These are phyloP conservation scores for Spergularia marina DNA, from an alignment of 148 eudicot genomes.

Conservation along the genomic window DNA sequence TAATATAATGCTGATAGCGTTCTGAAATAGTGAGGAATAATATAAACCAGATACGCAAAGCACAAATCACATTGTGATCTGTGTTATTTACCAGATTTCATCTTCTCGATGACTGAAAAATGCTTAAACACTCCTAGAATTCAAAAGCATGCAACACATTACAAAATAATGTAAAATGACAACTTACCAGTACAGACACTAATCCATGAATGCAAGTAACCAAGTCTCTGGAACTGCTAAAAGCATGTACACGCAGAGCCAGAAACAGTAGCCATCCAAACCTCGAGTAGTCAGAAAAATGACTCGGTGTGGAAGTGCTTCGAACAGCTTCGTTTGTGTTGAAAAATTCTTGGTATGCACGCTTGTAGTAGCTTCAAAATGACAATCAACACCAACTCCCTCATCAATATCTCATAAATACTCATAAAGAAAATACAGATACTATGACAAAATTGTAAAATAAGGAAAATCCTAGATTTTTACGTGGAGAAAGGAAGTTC, in stretches of 20 bases:
- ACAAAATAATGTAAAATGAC: constrained; percentile 4
- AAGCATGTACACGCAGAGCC: constrained; percentile 82
- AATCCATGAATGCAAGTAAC: constrained; percentile 86
- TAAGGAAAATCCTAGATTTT: too few relatives aligned
- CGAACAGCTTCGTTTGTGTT: constrained; percentile 47
- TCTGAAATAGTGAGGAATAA: background rate
- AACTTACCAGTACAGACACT: constrained; percentile 72
- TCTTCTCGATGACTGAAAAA: background rate
- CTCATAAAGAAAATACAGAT: too few relatives aligned
- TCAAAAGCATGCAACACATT: background rate
- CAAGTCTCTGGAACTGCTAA: constrained; percentile 79
- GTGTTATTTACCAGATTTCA: background rate
- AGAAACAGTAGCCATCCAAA: constrained; percentile 97
- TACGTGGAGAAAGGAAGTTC: too few relatives aligned
- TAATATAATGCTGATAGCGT: background rate
- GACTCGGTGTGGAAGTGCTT: constrained; percentile 27
- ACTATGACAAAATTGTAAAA: too few relatives aligned
- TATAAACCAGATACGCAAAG: background rate
- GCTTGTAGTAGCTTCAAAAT: constrained; percentile 62
- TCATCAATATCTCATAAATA: constrained; percentile 6
- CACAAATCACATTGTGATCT: background rate
- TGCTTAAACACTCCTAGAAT: background rate
- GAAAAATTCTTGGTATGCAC: constrained; percentile 64
- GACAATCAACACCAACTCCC: constrained; percentile 1
- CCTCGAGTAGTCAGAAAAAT: constrained; percentile 51